Evolutionary conservation across 2,329 filamentous ascomycete genomes (phyloP).

Genomic region (Diaporthe sp.): DNA sequence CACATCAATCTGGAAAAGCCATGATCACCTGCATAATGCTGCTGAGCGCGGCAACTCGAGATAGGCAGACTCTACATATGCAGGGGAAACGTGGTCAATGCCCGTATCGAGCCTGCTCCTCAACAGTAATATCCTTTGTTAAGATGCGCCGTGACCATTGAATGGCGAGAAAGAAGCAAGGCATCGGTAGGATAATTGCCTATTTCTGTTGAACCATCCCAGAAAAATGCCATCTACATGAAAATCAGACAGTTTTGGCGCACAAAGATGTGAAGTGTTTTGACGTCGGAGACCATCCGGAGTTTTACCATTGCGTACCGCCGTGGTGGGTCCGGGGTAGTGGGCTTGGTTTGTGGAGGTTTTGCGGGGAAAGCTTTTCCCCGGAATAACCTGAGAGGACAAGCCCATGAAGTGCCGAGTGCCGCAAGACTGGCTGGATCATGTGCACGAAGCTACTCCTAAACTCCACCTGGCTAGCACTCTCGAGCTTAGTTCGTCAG

Average conservation of each 20-base stretch:
- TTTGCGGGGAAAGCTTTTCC: constrained; percentile 36
- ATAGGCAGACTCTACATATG: background rate
- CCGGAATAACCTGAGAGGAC: background rate
- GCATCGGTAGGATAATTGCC: background rate
- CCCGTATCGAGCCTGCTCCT: background rate
- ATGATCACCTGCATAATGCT: background rate
- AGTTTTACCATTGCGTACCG: background rate
- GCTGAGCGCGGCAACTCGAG: background rate
- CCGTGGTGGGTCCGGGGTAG: constrained; percentile 24
- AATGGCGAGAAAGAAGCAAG: background rate
- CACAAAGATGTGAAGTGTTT: background rate
- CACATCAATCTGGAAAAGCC: background rate
- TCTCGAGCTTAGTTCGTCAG: constrained; percentile 4
- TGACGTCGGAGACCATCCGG: background rate
- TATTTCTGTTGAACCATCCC: background rate
- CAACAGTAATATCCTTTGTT: background rate
- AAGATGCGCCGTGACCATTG: background rate
- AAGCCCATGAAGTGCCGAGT: constrained; percentile 3
- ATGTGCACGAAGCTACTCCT: constrained; percentile 15
- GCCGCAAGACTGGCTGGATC: constrained; percentile 11
- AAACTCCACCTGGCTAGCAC: background rate
- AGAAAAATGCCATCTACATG: background rate
- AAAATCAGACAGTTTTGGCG: background rate
- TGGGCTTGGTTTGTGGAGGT: background rate
- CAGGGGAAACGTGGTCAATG: background rate